A percentile compares a stretch with the other conserved stretches of the same genome.
These are phyloP conservation scores for Cladosporium sp. DNA, from an alignment of 2,329 filamentous ascomycete species.

Conservation along the genomic window DNA sequence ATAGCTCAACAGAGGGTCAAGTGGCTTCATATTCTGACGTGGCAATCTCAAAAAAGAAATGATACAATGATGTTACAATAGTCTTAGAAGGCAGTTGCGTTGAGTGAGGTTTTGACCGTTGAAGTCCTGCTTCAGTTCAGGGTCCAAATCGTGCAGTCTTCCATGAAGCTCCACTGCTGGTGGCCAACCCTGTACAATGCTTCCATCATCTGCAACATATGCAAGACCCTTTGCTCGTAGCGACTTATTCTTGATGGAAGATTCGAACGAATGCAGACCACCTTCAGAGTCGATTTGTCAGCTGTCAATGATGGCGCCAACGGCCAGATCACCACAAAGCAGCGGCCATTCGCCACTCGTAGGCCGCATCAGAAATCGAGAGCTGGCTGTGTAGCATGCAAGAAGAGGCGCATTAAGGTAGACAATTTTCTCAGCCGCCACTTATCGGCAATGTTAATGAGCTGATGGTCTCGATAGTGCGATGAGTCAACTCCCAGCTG, in stretches of 20 bases:
- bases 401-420: slow-evolving; percentile 17
- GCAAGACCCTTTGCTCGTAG: no score
- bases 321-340: not conserved
- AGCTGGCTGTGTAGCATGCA: slow-evolving; percentile 15
- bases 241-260: not conserved
- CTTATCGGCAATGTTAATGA: not conserved
- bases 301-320: not conserved
- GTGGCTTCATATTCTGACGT: no score
- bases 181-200: no score
- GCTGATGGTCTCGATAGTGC: slow-evolving; percentile 9
- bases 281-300: slow-evolving; percentile 7
- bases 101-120: no score
- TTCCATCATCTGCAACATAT: no score
- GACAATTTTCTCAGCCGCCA: not conserved
- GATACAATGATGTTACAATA: no score
- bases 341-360: slow-evolving; percentile 4
- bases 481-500: slow-evolving; percentile 15
- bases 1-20: no score
- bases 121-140: no score
- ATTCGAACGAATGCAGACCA: not conserved
- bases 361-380: slow-evolving; percentile 15
- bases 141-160: no score
- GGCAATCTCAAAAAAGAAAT: no score
- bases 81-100: no score
- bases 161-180: no score